Evolutionary conservation across 2,329 filamentous ascomycete species (phyloP).

Genomic region (Ceratocystis cubensis): DNA sequence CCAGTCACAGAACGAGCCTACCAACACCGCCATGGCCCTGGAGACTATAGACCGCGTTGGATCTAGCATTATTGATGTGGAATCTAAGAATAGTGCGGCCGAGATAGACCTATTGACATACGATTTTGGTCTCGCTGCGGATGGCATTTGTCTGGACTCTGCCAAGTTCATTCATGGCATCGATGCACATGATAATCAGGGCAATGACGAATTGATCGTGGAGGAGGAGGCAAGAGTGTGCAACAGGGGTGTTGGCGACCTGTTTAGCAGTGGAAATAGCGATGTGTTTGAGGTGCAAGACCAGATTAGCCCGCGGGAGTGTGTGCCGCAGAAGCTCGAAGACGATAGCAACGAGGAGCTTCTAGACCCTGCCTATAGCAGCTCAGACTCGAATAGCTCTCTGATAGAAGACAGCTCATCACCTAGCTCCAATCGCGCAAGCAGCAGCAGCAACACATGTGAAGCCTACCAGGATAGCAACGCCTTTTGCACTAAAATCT

Average conservation of each 20-base stretch:
- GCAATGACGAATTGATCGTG: not conserved
- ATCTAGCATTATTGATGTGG: not conserved
- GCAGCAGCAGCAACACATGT: not conserved
- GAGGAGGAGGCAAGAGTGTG: not conserved
- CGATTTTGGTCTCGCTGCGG: not conserved
- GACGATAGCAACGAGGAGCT: not conserved
- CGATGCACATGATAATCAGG: not conserved
- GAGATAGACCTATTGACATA: not conserved
- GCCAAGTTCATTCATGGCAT: not conserved
- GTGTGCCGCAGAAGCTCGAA: not conserved
- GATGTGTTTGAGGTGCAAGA: no score
- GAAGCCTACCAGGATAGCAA: not conserved
- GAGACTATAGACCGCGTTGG: not conserved
- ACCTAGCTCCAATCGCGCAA: not conserved
- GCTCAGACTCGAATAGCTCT: not conserved
- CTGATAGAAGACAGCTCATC: not conserved
- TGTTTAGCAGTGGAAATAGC: no score
- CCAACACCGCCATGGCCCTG: not conserved
- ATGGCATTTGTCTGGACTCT: not conserved
- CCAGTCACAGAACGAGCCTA: not conserved
- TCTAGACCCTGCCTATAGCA: not conserved
- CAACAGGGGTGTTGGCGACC: no score
- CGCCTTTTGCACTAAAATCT: not conserved
- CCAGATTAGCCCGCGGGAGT: no score
- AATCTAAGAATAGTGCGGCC: not conserved